A percentile compares a stretch with the other conserved stretches of the same genome.
Conservation (phyloP, 2,329 filamentous ascomycete species). For the Dactylellina sp. region DNA sequence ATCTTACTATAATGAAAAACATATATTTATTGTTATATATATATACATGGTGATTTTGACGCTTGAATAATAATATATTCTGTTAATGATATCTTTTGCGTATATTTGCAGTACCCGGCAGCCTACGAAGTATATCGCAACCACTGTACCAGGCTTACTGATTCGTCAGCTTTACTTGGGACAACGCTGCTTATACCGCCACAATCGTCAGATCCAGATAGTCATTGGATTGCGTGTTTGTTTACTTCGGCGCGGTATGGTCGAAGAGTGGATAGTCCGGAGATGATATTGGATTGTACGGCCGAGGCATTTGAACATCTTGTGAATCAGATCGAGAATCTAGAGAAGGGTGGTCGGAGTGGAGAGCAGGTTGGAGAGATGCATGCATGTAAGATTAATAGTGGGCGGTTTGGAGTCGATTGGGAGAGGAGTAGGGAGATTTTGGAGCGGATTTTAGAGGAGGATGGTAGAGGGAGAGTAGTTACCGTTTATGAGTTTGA, state of each 20-base stretch:
- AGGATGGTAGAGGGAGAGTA: slow-evolving; percentile 29
- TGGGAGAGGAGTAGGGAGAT: slow-evolving; percentile 34
- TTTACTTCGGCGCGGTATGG: slow-evolving; percentile 47
- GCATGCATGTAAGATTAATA: slow-evolving; percentile 54
- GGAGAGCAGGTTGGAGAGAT: slow-evolving; percentile 20
- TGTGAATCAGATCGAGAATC: slow-evolving; percentile 10
- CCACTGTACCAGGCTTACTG: slow-evolving; percentile 21
- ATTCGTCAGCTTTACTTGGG: slow-evolving; percentile 24
- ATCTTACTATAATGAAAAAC: too few species aligned
- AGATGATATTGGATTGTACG: slow-evolving; percentile 33
- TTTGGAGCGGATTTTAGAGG: slow-evolving; percentile 24
- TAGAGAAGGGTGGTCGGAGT: slow-evolving; percentile 1
- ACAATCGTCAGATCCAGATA: slow-evolving; percentile 13
- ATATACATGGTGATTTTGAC: background rate
- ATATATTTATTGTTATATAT: background rate
- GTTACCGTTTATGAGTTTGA: slow-evolving; percentile 48
- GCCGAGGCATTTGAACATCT: slow-evolving; percentile 40
- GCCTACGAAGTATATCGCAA: slow-evolving; percentile 38
- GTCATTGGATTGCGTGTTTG: slow-evolving; percentile 48
- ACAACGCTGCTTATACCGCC: slow-evolving; percentile 46
- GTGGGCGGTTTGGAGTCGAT: slow-evolving; percentile 44
- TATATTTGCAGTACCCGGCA: slow-evolving; percentile 50
- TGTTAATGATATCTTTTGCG: too few species aligned
- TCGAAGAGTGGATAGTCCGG: slow-evolving; percentile 23
- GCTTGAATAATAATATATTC: slow-evolving; percentile 4